Base-by-base conservation (phyloP, 75 land plant species). In the Picea glauca region DNA sequence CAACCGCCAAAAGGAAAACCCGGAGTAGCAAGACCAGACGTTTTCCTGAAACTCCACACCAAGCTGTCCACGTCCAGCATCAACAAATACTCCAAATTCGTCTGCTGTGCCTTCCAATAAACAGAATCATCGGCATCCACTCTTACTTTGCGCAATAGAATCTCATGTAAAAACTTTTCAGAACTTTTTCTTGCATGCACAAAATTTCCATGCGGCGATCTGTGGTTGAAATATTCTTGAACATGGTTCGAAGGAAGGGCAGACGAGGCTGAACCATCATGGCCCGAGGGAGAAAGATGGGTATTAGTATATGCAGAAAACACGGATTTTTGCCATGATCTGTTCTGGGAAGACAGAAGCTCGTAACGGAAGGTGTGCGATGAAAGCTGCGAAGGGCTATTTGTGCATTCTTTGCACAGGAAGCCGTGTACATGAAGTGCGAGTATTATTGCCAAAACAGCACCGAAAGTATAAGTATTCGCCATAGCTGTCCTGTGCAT, bases 1-100 rank as follows among this genome's bases (percentile, higher is more conserved):
- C 99, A 96, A 1, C 99, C 99, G 8, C 89, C 97, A 76, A 94
- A 94, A 6, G 94, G 83, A 5, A 13, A 11, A 5, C 97, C 97
- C 0, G 88, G 88, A 20, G 94, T 81, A 14, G 84, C 68, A 80
- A 93, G 78, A 0, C 91, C 90, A 0, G 97, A 88, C 13, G 83
- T 86, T 74, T 91, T 92, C 62, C 99, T 74, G 70, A 94, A 96
- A 79, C 90, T 96, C 94, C 94, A 94, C 20, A 88, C 91, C 78
- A 96, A 58, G 13, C 86, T 83, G 80, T 96, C 97, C 59, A 89
- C 89, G 78, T 96, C 94, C 83, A 96, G 81, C 88, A 90, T 65
- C 80, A 96, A 78, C 80, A 96, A 67, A 83, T 94, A 96, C 76
- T 94, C 90, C 83, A 96, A 79, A 77, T 96, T 94, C 1, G 99